Percentiles rank a stretch among this genome's conserved stretches.
phyloP scores from a whole-genome alignment of 2,329 filamentous ascomycete genomes.

The Knoxdaviesia capensis region DNA sequence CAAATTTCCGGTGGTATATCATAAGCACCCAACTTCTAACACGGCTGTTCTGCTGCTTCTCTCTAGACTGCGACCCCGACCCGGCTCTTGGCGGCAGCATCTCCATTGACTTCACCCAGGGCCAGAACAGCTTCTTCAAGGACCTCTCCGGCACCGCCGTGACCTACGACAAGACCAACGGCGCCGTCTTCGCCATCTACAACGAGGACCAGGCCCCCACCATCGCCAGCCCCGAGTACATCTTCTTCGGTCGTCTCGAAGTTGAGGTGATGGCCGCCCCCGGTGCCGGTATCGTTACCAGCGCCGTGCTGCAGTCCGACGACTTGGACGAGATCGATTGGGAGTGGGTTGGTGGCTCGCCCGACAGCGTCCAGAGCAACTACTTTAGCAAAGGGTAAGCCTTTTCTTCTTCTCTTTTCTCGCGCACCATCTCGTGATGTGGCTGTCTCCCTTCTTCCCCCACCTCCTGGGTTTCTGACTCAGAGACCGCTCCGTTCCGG shows the following conservation, averaged over 20 bases:
- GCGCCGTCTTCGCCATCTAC: constrained; percentile 46
- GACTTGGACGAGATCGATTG: constrained; percentile 86
- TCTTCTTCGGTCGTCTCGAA: constrained; percentile 88
- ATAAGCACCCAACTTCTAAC: neutral
- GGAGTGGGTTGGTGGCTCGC: constrained; percentile 75
- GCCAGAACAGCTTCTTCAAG: constrained; percentile 36
- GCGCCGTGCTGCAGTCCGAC: constrained; percentile 73
- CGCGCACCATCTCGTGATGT: neutral
- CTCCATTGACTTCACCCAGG: constrained; percentile 58
- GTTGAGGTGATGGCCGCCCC: constrained; percentile 59
- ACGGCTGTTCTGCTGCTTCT: neutral
- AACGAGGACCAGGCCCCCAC: constrained; percentile 46
- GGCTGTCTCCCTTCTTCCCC: too few relatives aligned
- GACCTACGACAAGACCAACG: constrained; percentile 22
- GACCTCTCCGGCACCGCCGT: constrained; percentile 25
- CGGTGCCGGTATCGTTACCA: constrained; percentile 75
- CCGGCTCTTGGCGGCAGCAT: constrained; percentile 49
- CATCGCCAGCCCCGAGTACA: constrained; percentile 64
- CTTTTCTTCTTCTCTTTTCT: neutral
- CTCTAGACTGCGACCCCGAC: constrained; percentile 46
- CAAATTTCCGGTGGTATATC: neutral
- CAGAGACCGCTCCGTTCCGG: too few relatives aligned
- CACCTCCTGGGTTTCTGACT: too few relatives aligned
- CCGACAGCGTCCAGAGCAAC: constrained; percentile 63
- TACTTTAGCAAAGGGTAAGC: constrained; percentile 52